Percentiles rank a stretch among this genome's conserved stretches.
Evolutionary conservation across 176 grass and related monocot genomes (phyloP).

Genomic region (Triticum urartu): DNA sequence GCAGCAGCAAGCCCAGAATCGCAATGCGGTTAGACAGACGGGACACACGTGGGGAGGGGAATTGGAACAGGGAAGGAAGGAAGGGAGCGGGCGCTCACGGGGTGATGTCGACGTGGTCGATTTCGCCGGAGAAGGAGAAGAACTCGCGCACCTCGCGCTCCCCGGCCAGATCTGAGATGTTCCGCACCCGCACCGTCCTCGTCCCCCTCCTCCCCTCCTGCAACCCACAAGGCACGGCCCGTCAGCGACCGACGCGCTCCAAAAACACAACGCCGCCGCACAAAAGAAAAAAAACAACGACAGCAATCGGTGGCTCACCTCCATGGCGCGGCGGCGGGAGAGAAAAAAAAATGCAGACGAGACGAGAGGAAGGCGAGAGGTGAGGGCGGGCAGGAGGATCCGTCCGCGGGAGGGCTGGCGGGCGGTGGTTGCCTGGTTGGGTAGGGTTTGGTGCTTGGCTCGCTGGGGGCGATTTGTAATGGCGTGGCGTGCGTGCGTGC

Average conservation of each 20-base stretch:
- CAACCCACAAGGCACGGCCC: not conserved
- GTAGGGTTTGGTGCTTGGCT: not conserved
- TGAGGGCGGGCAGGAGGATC: not conserved
- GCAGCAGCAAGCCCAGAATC: not conserved
- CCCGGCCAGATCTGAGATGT: slow-evolving; percentile 93
- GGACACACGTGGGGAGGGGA: not conserved
- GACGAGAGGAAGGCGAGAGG: not conserved
- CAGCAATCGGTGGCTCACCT: slow-evolving; percentile 23
- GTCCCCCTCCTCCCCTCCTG: slow-evolving; percentile 39
- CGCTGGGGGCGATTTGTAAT: slow-evolving; percentile 28
- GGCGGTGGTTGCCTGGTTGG: not conserved
- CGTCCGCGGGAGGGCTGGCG: not conserved
- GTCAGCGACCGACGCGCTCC: not conserved
- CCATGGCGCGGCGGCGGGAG: slow-evolving; percentile 36
- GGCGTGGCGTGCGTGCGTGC: slow-evolving; percentile 1
- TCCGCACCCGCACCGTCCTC: slow-evolving; percentile 79
- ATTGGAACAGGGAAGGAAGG: not conserved
- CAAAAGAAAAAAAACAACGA: not conserved
- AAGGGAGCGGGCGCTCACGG: slow-evolving; percentile 19
- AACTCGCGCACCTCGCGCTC: slow-evolving; percentile 98
- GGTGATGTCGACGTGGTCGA: slow-evolving; percentile 82
- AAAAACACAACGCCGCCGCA: not conserved
- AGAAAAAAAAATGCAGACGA: not conserved
- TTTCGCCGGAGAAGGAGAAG: slow-evolving; percentile 98
- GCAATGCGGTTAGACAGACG: slow-evolving; percentile 8